Evolutionary conservation across 78 protist genomes (phyloP).

Genomic region (Dictyostelium capitatum): DNA sequence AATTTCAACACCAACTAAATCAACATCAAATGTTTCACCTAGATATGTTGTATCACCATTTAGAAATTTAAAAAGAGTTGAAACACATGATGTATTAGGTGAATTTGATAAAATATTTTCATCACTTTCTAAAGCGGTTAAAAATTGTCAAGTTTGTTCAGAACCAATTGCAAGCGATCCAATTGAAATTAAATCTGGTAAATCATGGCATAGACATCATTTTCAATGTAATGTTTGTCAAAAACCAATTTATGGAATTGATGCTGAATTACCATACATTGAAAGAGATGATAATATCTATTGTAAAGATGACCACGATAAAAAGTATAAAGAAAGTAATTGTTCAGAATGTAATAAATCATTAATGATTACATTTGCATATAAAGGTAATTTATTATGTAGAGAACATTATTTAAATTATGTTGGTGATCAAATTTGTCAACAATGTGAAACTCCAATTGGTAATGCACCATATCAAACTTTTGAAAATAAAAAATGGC

Average conservation of each 20-base stretch:
- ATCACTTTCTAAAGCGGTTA: neutral
- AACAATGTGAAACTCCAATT: constrained; percentile 43
- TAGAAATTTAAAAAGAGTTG: constrained; percentile 34
- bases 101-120: constrained; percentile 66
- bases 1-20: constrained; percentile 11
- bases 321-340: constrained; percentile 19
- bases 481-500: constrained; percentile 63
- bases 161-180: constrained; percentile 27
- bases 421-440: constrained; percentile 31
- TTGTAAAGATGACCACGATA: constrained; percentile 71
- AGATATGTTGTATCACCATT: constrained; percentile 38
- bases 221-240: constrained; percentile 23
- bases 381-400: constrained; percentile 39
- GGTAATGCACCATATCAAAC: neutral
- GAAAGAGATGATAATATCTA: constrained; percentile 44
- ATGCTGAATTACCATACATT: constrained; percentile 10
- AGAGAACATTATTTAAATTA: constrained; percentile 44
- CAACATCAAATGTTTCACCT: constrained; percentile 44
- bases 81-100: constrained; percentile 40
- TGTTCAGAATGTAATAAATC: constrained; percentile 48
- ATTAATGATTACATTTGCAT: constrained; percentile 51
- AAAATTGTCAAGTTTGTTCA: constrained; percentile 30
- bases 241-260: neutral
- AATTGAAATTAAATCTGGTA: neutral
- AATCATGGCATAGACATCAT: constrained; percentile 52